Evolutionary conservation across 23 red algal species (phyloP), one percentile per base, ranked within the genome.

Genomic region (Gracilaria vermiculophylla): DNA sequence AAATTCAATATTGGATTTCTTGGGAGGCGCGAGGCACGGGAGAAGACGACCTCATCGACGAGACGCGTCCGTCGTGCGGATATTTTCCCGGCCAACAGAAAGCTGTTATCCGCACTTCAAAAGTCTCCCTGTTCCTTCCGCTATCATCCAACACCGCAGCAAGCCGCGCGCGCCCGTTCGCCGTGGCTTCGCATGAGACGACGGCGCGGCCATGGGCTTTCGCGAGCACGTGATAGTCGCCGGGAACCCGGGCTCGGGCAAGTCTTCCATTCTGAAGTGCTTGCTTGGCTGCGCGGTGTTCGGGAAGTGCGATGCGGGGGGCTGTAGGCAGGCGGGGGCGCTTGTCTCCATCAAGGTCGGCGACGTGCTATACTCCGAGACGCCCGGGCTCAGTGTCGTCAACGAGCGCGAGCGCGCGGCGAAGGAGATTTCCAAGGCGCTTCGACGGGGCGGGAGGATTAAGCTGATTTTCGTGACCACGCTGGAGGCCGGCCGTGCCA

Each of bases 221-320:
- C 67, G n/a, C 6, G 67, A 73, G 23, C 67, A 73, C 25, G 67
- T 73, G 39, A 73, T 79, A 8, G 49, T 79, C 2, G 76, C 76
- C 34, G 76, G 76, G 39, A 79, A 79, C 34, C 76, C 76, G 8
- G 76, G 76, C 53, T 37, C 31, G 0, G 76, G 76, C 5, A 79
- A 79, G 50, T 79, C 76, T 43, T 57, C 49, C 17, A 79, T 79
- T 15, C 50, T 60, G 1, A 79, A 79, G 34, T 29, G 50, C 17
- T 42, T 79, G 3, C 48, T 79, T 34, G 76, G 76, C 1, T 7
- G 19, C 12, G 3, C 33, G 27, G 19, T 34, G 3, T 79, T 79
- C 17, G 17, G 36, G 15, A 36, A 47, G 0, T 47, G 76, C 1
- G 19, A 57, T 7, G 48, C 50, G 21, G 15, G 55, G 19, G 76